Evolutionary conservation across 208 protist genomes (phyloP).

Genomic region (Leishmania lainsoni): DNA sequence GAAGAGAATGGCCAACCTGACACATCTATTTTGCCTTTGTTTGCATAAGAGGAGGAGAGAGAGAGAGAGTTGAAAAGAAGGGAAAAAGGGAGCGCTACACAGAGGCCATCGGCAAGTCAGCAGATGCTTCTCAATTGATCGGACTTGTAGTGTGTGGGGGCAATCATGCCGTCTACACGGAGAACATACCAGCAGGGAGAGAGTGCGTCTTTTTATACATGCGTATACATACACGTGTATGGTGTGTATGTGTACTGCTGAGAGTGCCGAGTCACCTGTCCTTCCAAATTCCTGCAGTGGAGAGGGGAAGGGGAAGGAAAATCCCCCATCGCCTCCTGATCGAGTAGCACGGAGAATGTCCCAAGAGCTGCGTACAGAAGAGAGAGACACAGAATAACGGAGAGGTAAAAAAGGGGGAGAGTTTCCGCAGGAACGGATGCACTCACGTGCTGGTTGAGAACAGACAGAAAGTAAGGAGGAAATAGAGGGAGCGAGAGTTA

Average conservation of each 20-base stretch:
- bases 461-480: neutral
- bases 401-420: neutral
- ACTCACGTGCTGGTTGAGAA: neutral
- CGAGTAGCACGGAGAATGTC: neutral
- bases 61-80: neutral
- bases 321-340: neutral
- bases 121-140: neutral
- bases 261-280: neutral
- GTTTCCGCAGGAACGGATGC: neutral
- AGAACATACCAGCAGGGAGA: neutral
- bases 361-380: neutral
- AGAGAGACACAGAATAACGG: too few species aligned
- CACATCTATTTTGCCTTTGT: neutral
- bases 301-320: neutral
- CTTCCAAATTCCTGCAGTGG: neutral
- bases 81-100: neutral
- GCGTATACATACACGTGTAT: neutral
- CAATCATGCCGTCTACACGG: neutral
- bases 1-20: too few species aligned
- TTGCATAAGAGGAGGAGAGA: neutral
- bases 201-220: neutral
- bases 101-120: neutral
- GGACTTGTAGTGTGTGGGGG: neutral
- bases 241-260: neutral
- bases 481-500: neutral